Base-by-base conservation (phyloP, 225 moss, liverwort and hornwort genomes). In the Bryoerythrophyllum caledonicum region DNA sequence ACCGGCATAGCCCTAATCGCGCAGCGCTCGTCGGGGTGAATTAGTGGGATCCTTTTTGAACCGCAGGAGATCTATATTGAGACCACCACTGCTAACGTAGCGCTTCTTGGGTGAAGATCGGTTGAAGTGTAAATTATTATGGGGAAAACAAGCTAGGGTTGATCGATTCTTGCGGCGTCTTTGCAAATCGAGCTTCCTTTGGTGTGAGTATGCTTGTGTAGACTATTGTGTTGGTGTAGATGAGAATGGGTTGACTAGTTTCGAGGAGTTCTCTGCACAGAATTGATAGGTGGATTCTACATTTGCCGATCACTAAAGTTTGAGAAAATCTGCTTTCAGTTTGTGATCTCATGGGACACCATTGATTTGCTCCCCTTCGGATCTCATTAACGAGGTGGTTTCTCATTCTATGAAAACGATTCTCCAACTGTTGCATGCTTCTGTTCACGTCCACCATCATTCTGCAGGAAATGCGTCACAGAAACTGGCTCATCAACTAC, bases 81-180 rank as follows among this genome's bases (percentile, higher is more conserved):
- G n/a, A n/a, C n/a, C n/a, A n/a, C n/a, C n/a, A n/a, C n/a, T n/a
- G n/a, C n/a, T n/a, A n/a, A n/a, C n/a, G n/a, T n/a, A n/a, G n/a
- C n/a, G n/a, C n/a, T n/a, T n/a, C n/a, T n/a, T n/a, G 1, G 76
- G 27, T 78, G 2, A 77, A 79, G 15, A 7, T 74, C 1, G 40
- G 40, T 4, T 35, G 62, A 24, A 14, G 9, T 46, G 17, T 44
- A 44, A 43, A 25, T 64, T 26, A 26, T 44, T 44, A 26, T 64
- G 41, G 13, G 43, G 13, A 43, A 43, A 43, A 43, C 13, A 13
- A 43, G 3, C 13, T 13, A 3, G 43, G 40, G 14, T 63, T 40
- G 41, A 8, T 66, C n/a, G n/a, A n/a, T n/a, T n/a, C n/a, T 66
- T 66, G 19, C 44, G 17, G 46, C 5, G 10, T 17, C 46, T 66